These are phyloP conservation scores for Excoecaria agallocha DNA, from an alignment of 345 rosid genomes.

Conservation along the genomic window DNA sequence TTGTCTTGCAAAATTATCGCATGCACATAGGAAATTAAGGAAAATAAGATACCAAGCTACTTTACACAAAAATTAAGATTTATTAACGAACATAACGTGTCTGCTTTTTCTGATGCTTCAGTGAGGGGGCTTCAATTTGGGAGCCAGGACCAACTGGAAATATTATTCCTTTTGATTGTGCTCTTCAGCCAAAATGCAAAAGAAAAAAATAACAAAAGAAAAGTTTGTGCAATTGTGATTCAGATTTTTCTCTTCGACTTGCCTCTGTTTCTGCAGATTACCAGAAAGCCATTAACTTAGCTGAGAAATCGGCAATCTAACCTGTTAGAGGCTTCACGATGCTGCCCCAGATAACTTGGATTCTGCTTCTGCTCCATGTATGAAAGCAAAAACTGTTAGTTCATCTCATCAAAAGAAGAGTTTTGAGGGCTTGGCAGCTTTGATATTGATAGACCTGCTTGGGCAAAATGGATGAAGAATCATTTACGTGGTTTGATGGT, in stretches of 20 bases:
- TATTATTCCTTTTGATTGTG: background rate
- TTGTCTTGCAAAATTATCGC: background rate
- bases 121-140: background rate
- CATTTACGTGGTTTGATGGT: constrained; percentile 1
- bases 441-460: constrained; percentile 5
- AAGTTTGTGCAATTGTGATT: background rate
- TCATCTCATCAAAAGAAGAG: constrained; percentile 5
- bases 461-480: constrained; percentile 6
- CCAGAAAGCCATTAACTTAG: constrained; percentile 75
- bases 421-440: background rate
- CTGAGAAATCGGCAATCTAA: background rate
- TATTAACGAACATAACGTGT: background rate
- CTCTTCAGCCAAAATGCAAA: background rate
- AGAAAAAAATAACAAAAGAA: background rate
- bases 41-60: background rate
- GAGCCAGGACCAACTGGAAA: background rate
- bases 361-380: background rate
- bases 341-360: background rate
- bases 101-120: background rate
- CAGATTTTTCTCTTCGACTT: constrained; percentile 11
- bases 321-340: background rate
- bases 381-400: constrained; percentile 12
- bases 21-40: background rate
- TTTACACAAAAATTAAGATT: background rate
- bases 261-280: constrained; percentile 50